Conservation (phyloP, 1,284 basidiomycete species). For the Chalciporus sp. region DNA sequence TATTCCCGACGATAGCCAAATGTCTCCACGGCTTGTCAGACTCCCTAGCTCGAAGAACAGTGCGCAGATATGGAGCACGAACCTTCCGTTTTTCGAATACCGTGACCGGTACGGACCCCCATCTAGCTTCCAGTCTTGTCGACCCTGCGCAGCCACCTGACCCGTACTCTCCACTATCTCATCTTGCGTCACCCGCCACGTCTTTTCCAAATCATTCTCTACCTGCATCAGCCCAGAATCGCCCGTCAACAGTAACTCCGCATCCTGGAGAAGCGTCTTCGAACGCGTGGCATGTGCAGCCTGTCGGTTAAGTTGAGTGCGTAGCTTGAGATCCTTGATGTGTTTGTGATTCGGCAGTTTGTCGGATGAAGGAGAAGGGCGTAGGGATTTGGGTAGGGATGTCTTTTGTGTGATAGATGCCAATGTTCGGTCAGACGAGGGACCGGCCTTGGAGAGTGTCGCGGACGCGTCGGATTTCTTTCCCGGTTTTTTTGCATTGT, state of each 20-base stretch:
- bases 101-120: slow-evolving; percentile 84
- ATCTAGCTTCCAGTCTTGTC: slow-evolving; percentile 82
- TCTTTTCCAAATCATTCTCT: slow-evolving; percentile 82
- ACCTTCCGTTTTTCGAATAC: slow-evolving; percentile 93
- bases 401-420: slow-evolving; percentile 62
- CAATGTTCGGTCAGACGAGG: slow-evolving; percentile 52
- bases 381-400: slow-evolving; percentile 61
- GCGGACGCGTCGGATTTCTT: slow-evolving; percentile 17
- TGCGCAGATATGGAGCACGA: slow-evolving; percentile 33
- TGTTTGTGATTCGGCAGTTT: slow-evolving; percentile 53
- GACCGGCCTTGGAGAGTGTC: slow-evolving; percentile 5
- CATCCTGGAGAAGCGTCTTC: slow-evolving; percentile 65
- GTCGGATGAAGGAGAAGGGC: slow-evolving; percentile 44
- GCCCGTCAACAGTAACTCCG: slow-evolving; percentile 62
- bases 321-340: slow-evolving; percentile 77
- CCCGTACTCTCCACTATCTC: slow-evolving; percentile 78
- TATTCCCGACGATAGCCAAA: slow-evolving; percentile 79
- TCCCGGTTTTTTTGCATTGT: slow-evolving; percentile 17
- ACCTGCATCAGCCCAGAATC: slow-evolving; percentile 73
- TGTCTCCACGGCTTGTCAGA: slow-evolving; percentile 51
- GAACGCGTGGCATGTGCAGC: slow-evolving; percentile 57
- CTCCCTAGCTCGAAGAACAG: not conserved
- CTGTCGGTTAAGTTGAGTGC: slow-evolving; percentile 65
- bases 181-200: slow-evolving; percentile 85
- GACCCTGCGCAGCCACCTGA: slow-evolving; percentile 71